Evolutionary conservation across 164 flowering plant species (phyloP), one percentile per base, ranked within the genome.

Genomic region (Pachysandra terminalis): DNA sequence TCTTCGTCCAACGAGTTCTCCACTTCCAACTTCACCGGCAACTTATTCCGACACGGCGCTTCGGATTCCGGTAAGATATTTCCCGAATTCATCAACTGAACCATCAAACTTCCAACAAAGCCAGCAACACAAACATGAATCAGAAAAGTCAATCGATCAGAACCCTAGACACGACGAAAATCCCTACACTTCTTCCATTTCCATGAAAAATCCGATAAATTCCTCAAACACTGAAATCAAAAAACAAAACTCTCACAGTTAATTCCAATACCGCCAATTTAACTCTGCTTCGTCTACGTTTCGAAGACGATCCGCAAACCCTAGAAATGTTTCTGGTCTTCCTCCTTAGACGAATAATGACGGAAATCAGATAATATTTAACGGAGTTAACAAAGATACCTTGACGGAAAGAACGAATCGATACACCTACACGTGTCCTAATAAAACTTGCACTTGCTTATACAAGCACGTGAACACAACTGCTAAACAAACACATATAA

Each of bases 1-100:
- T 84, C 84, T 21, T 85, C 87, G 40, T 85, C 86, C 56, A 80
- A 63, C 0, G 82, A 57, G 41, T 85, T 91, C 56, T 83, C 87
- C 64, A 81, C 74, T 82, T 90, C 90, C 57, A 83, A 66, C 73
- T 83, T 85, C 74, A 87, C 86, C 76, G 81, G 75, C 12, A 57
- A 60, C 82, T 80, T 80, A 54, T 74, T 32, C 73, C 68, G 71
- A 52, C 61, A 59, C 70, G 74, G 21, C 71, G 81, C 25, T 65
- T 72, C 86, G 2, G 77, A 71, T 41, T 79, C 88, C 72, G 77
- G 65, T 51, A 67, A 67, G 63, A 59, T 49, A 56, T 75, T 75
- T 19, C 77, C 73, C 17, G 86, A 81, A 77, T 76, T 84, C 86
- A 83, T 82, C 78, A 81, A 66, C 81, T 81, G 83, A 63, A 86